A percentile compares a stretch with the other conserved stretches of the same genome.
Evolutionary conservation across 192 early-diverging fungal genomes (phyloP).

Genomic region (Geranomyces michiganensis): DNA sequence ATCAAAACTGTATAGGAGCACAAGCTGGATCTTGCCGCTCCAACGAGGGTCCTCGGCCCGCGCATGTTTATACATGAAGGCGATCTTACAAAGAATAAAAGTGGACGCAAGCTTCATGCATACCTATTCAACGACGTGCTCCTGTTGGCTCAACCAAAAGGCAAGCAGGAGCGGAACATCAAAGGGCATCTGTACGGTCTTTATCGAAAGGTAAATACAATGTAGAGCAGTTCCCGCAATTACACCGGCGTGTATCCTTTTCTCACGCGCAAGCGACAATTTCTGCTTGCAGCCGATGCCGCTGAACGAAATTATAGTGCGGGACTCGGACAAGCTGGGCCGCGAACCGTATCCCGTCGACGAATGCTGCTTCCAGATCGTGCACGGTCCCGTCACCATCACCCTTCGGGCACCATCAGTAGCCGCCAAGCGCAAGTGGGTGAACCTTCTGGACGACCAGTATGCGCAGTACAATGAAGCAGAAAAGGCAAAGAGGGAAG

Average conservation of each 20-base stretch:
- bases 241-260: constrained; percentile 51
- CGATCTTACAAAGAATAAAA: constrained; percentile 71
- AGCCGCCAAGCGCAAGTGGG: constrained; percentile 65
- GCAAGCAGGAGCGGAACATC: constrained; percentile 30
- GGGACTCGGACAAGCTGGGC: constrained; percentile 40
- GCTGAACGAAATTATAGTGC: constrained; percentile 40
- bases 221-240: constrained; percentile 20
- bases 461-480: constrained; percentile 23
- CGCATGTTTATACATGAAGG: constrained; percentile 75
- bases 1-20: constrained; percentile 19
- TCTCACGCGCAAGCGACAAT: constrained; percentile 37
- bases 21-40: constrained; percentile 57
- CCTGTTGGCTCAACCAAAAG: constrained; percentile 53
- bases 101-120: constrained; percentile 72
- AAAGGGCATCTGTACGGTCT: constrained; percentile 25
- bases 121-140: constrained; percentile 63
- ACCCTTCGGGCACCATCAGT: constrained; percentile 55
- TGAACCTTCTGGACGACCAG: constrained; percentile 46
- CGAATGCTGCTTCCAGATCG: constrained; percentile 65
- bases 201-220: constrained; percentile 44
- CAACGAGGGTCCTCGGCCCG: constrained; percentile 58
- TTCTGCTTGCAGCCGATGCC: constrained; percentile 39
- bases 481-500: constrained; percentile 22
- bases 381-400: constrained; percentile 55
- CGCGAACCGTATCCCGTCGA: constrained; percentile 42